A percentile compares a stretch with the other conserved stretches of the same genome.
Evolutionary conservation across 2,329 filamentous ascomycete genomes (phyloP).

Genomic region (Onygenales sp.): DNA sequence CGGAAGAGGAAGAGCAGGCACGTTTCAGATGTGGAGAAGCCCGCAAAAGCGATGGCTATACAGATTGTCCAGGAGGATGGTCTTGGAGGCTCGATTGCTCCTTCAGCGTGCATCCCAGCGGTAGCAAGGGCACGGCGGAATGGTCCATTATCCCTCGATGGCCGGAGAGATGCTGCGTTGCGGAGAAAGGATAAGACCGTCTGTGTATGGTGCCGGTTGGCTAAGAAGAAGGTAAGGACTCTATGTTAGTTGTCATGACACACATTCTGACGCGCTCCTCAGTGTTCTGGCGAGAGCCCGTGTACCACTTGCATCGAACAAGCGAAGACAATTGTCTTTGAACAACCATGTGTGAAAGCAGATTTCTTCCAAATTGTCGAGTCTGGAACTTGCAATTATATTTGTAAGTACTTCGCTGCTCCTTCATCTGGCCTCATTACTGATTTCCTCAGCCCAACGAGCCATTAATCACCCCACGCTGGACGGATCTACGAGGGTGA

Average conservation of each 20-base stretch:
- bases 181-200: conserved; percentile 36
- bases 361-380: conserved; percentile 37
- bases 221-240: conserved; percentile 32
- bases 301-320: conserved; percentile 30
- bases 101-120: conserved; percentile 31
- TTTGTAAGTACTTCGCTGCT: conserved; percentile 24
- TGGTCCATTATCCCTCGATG: conserved; percentile 30
- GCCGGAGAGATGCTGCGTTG: conserved; percentile 31
- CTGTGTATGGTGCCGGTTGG: conserved; percentile 34
- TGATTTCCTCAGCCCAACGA: conserved; percentile 26
- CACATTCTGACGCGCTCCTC: conserved; percentile 6
- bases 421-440: background rate
- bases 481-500: conserved; percentile 24
- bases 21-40: conserved; percentile 16
- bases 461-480: conserved; percentile 33
- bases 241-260: background rate
- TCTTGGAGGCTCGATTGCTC: conserved; percentile 29
- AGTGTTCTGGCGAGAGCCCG: conserved; percentile 34
- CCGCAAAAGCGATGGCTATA: conserved; percentile 20
- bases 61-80: conserved; percentile 37
- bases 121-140: conserved; percentile 34
- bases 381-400: conserved; percentile 36
- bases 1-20: conserved; percentile 28
- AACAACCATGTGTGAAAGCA: conserved; percentile 35
- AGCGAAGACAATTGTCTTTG: conserved; percentile 25